Percentiles rank a stretch among this genome's conserved stretches.
Evolutionary conservation across 257 asterid genomes (phyloP).

Genomic region (Solanum megistacrolobum): DNA sequence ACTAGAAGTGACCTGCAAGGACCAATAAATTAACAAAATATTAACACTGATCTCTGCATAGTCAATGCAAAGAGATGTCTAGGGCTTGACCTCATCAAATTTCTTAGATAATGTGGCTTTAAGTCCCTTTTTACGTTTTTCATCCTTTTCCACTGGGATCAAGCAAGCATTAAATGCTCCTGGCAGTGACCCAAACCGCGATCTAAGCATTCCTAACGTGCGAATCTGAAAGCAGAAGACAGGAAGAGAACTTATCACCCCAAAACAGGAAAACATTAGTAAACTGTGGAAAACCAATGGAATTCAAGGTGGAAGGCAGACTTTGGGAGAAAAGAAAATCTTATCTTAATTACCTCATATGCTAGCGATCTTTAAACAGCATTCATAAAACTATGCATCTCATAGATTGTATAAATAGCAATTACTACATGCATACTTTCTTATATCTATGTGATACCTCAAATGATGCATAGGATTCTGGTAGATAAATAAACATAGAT

Average conservation of each 20-base stretch:
- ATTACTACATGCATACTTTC: not conserved
- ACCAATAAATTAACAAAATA: slow-evolving; percentile 9
- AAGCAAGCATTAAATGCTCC: slow-evolving; percentile 81
- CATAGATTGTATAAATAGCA: not conserved
- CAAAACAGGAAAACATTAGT: not conserved
- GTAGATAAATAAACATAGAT: not conserved
- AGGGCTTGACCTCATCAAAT: slow-evolving; percentile 50
- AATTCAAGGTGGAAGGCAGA: not conserved
- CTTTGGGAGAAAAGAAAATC: not conserved
- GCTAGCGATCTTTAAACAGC: not conserved
- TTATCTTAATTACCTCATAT: not conserved
- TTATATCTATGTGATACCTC: not conserved
- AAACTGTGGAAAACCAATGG: not conserved
- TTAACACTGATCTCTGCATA: not conserved
- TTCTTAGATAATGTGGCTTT: slow-evolving; percentile 71
- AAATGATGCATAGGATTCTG: not conserved
- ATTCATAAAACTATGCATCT: not conserved
- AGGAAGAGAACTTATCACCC: not conserved
- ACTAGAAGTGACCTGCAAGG: slow-evolving; percentile 59
- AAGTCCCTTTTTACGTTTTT: slow-evolving; percentile 59
- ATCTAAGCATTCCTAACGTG: slow-evolving; percentile 86
- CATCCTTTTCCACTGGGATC: slow-evolving; percentile 64
- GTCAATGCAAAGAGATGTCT: not conserved
- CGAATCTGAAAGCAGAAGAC: slow-evolving; percentile 57
- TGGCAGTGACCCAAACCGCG: slow-evolving; percentile 83